Base-by-base conservation (phyloP, 2,329 filamentous ascomycete genomes). In the Fusarium sambucinum region DNA sequence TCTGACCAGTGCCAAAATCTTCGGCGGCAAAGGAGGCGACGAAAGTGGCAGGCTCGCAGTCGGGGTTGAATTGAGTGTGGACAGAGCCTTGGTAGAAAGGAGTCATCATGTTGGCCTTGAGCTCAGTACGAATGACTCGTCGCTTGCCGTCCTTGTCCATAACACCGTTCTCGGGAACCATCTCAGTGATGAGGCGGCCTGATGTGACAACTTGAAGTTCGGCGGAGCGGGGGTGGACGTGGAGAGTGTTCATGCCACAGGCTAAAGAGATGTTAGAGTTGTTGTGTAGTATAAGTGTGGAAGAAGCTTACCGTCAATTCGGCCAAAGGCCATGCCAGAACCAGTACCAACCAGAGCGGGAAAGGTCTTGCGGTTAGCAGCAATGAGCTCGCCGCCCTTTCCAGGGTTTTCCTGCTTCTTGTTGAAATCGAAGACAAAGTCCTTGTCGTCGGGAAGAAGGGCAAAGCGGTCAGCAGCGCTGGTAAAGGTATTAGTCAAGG, bases 231-330 rank as follows among this genome's bases (percentile, higher is more conserved):
- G 84, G 84, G 75, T 87, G 85, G 5, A 84, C 80, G 77, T 87
- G 86, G 19, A 85, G 84, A 10, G 83, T 86, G 79, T 86, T 87
- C 77, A 88, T 84, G 59, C 83, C 85, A 71, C 85, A 88, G 35
- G 80, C 78, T 76, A n/a, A 45, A 32, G n/a, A 30, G 10, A 3
- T 74, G 62, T 75, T 69, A 73, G 70, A 37, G 17, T 19, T 42
- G 13, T 14, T 52, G 11, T 46, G 4, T 17, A 1, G 7, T 17
- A 4, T 21, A 10, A 19, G 21, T 42, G 7, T 5, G 7, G 13
- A 23, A 33, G 19, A 6, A 29, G 61, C 76, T 68, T 69, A 78
- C 77, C 78, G 33, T 80, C 78, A 37, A 88, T 76, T 70, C 83
- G 83, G 40, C 84, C 85, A 10, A 87, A 76, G 4, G 84, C 83